Evolutionary conservation across 768 basidiomycete genomes (phyloP).

Genomic region (Hygrocybe coccinea): DNA sequence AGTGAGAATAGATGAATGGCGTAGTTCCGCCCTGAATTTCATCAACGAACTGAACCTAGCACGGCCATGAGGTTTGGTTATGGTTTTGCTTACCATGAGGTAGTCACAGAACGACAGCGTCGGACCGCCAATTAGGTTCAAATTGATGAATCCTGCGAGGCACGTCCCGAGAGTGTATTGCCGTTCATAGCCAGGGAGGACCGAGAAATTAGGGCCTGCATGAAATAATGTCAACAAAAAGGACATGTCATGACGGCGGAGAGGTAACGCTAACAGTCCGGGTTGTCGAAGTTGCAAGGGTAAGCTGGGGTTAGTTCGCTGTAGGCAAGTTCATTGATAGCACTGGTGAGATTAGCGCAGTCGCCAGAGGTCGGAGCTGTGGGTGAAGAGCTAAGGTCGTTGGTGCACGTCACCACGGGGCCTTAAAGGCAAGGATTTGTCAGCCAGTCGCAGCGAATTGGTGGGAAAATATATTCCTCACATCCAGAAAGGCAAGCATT

Average conservation of each 20-base stretch:
- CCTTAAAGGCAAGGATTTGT: background rate
- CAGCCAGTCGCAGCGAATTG: background rate
- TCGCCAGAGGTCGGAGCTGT: conserved; percentile 1
- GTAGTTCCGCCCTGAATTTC: background rate
- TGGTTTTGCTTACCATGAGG: conserved; percentile 5
- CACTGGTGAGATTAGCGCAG: background rate
- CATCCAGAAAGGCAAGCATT: conserved; percentile 8
- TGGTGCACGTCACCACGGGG: background rate
- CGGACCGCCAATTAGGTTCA: conserved; percentile 6
- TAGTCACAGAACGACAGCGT: conserved; percentile 6
- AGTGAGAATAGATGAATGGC: background rate
- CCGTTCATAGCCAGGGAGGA: conserved; percentile 8
- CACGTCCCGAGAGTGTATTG: conserved; percentile 8
- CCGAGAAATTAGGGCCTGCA: conserved; percentile 9
- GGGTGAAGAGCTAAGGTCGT: conserved; percentile 5
- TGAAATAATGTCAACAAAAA: background rate
- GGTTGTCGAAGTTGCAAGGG: conserved; percentile 3
- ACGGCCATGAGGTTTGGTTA: background rate
- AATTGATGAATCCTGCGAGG: conserved; percentile 9
- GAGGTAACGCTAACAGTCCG: background rate
- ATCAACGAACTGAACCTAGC: background rate
- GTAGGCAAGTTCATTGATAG: background rate
- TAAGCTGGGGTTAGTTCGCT: background rate
- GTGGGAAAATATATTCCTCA: background rate
- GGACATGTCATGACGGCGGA: background rate